phyloP scores from a whole-genome alignment of 331 rosid species.

The Arachis monticola region DNA sequence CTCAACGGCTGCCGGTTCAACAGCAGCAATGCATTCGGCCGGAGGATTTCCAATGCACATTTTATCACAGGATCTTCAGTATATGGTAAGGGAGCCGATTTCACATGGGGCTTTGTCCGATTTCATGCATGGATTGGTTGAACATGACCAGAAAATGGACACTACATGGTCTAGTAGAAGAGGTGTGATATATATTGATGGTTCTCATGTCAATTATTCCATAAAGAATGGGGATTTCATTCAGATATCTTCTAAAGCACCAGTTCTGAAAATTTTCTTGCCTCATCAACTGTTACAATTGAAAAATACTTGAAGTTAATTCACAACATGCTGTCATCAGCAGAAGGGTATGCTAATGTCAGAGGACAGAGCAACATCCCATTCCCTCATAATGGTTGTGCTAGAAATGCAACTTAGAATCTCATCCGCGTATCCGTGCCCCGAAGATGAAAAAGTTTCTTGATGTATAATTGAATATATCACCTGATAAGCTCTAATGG shows the following conservation, averaged over 20 bases:
- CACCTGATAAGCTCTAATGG: background rate
- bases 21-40: constrained; percentile 95
- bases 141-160: constrained; percentile 54
- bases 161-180: constrained; percentile 62
- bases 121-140: constrained; percentile 66
- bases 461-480: background rate
- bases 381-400: constrained; percentile 21
- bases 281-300: constrained; percentile 45
- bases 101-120: constrained; percentile 50
- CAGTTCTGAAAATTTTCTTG: constrained; percentile 74
- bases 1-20: constrained; percentile 91
- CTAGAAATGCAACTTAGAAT: background rate
- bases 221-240: constrained; percentile 65
- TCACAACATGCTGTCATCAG: constrained; percentile 24
- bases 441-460: constrained; percentile 2
- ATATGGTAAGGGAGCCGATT: constrained; percentile 92
- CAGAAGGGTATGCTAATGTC: background rate
- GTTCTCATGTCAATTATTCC: constrained; percentile 62
- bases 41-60: constrained; percentile 83
- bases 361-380: constrained; percentile 16
- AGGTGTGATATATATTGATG: constrained; percentile 77
- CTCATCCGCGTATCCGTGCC: background rate
- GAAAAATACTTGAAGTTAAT: constrained; percentile 26
- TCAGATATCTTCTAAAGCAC: constrained; percentile 73
- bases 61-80: constrained; percentile 78